A percentile compares a stretch with the other conserved stretches of the same genome.
Evolutionary conservation across 2,329 filamentous ascomycete genomes (phyloP).

Genomic region (Fusarium sp.): DNA sequence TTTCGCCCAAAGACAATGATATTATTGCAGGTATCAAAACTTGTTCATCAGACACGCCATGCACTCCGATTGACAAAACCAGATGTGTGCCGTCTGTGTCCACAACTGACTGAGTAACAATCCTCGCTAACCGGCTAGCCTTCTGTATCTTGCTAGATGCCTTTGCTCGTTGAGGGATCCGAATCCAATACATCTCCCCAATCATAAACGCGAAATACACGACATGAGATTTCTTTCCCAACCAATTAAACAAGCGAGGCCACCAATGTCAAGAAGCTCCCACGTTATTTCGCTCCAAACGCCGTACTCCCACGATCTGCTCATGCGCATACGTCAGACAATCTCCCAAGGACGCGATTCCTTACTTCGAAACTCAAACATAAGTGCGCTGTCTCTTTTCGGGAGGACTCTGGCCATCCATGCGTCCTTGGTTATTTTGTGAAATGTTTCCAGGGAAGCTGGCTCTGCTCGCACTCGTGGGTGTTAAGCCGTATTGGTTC

Average conservation of each 20-base stretch:
- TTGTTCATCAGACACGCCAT: constrained; percentile 40
- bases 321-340: constrained; percentile 30
- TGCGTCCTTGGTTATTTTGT: constrained; percentile 44
- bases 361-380: constrained; percentile 25
- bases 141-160: constrained; percentile 24
- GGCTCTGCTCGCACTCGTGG: constrained; percentile 47
- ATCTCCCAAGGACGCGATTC: constrained; percentile 16
- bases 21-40: constrained; percentile 48
- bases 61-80: constrained; percentile 28
- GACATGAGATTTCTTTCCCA: constrained; percentile 23
- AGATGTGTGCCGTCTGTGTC: constrained; percentile 29
- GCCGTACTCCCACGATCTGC: constrained; percentile 44
- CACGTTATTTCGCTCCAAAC: constrained; percentile 37
- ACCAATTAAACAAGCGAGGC: constrained; percentile 15
- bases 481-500: constrained; percentile 53
- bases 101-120: constrained; percentile 15
- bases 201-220: constrained; percentile 33
- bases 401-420: constrained; percentile 58
- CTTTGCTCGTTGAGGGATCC: constrained; percentile 30
- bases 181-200: constrained; percentile 27
- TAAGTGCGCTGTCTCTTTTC: constrained; percentile 65
- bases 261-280: constrained; percentile 14
- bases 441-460: constrained; percentile 45
- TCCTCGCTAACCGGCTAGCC: constrained; percentile 17
- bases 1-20: constrained; percentile 30